Percentiles rank a stretch among this genome's conserved stretches.
These are phyloP conservation scores for Turritis glabra DNA, from an alignment of 345 rosid genomes.

Conservation along the genomic window DNA sequence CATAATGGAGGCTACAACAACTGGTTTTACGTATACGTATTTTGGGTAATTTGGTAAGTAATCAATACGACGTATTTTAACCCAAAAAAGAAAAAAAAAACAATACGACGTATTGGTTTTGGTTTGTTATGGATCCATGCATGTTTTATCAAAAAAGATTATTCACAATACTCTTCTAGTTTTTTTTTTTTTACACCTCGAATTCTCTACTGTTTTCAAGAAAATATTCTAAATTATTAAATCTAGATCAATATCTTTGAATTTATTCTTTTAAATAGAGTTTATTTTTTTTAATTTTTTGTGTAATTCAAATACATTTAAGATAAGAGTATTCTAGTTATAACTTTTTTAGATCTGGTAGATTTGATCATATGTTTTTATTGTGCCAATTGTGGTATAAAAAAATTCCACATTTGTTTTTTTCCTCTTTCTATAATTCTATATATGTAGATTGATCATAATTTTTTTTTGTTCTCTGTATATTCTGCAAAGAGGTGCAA, in stretches of 20 bases:
- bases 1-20: neutral
- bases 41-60: slow-evolving; percentile 19
- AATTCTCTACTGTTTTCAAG: neutral
- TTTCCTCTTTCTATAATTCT: neutral
- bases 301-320: too few relatives aligned
- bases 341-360: neutral
- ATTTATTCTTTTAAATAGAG: neutral
- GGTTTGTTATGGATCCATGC: slow-evolving; percentile 12
- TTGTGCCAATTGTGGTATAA: neutral
- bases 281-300: neutral
- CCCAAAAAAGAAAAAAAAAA: too few relatives aligned
- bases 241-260: neutral
- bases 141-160: neutral
- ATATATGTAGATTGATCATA: too few relatives aligned
- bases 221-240: neutral
- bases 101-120: neutral
- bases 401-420: neutral
- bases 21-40: slow-evolving; percentile 6
- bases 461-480: neutral
- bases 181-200: neutral
- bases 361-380: neutral
- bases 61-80: neutral
- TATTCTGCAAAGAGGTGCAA: neutral
- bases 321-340: neutral
- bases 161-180: neutral